Evolutionary conservation across 163 green algal species (phyloP).

Genomic region (Scenedesmus sp.): DNA sequence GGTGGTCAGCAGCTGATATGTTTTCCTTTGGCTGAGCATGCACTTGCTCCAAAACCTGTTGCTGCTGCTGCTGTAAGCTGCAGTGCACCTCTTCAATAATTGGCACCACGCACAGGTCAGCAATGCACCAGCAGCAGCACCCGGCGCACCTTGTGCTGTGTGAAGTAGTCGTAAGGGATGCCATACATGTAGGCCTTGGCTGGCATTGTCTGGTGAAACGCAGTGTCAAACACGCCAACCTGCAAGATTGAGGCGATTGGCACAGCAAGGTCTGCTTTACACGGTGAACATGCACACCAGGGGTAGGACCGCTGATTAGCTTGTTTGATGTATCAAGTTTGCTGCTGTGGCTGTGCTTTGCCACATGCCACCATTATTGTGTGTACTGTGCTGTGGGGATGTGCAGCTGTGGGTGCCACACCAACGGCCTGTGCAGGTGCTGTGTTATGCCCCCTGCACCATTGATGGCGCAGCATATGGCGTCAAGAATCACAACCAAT

Average conservation of each 20-base stretch:
- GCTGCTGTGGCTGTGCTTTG: neutral
- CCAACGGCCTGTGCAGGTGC: no score
- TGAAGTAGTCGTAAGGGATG: constrained; percentile 75
- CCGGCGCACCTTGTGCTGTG: constrained; percentile 51
- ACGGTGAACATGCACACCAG: no score
- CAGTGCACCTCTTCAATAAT: neutral
- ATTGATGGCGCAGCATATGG: neutral
- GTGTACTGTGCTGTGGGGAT: neutral
- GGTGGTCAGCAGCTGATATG: neutral
- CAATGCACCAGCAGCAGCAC: neutral
- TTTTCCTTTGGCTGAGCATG: neutral
- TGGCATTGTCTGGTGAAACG: constrained; percentile 93
- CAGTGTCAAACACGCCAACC: constrained; percentile 96
- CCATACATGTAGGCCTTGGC: constrained; percentile 87
- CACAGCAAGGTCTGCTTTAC: neutral
- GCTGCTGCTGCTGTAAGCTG: no score
- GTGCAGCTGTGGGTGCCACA: neutral
- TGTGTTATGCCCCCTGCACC: no score
- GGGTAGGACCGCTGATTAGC: neutral
- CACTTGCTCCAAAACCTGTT: neutral
- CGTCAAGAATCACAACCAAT: neutral
- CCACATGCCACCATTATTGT: no score
- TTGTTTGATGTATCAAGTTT: neutral
- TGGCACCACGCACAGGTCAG: neutral
- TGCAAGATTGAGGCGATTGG: neutral